phyloP scores from a whole-genome alignment of 495 filamentous ascomycete species.

The Xylaria palmicola region DNA sequence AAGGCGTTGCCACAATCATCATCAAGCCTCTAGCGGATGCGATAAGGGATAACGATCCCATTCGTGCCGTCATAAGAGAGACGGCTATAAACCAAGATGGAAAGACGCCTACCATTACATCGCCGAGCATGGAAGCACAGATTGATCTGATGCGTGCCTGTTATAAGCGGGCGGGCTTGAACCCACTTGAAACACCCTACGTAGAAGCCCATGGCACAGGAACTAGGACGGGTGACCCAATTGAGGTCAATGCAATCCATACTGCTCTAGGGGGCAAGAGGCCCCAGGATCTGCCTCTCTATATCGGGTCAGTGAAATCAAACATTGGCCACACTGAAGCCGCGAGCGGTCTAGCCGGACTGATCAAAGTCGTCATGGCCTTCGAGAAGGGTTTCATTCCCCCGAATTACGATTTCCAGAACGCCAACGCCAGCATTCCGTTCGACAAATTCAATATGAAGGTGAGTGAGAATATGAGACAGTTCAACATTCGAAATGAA shows the following conservation, averaged over 20 bases:
- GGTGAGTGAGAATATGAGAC: neutral
- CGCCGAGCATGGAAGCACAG: neutral
- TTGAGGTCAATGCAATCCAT: neutral
- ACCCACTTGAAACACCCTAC: neutral
- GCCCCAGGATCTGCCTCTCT: neutral
- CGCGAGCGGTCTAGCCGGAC: slow-evolving; percentile 42
- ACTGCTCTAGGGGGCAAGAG: neutral
- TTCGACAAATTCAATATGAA: slow-evolving; percentile 20
- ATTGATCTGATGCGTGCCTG: neutral
- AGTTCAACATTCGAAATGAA: too few species aligned
- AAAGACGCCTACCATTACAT: neutral
- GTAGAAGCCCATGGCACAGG: neutral
- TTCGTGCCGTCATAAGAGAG: neutral
- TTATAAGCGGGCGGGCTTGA: neutral
- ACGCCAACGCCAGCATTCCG: slow-evolving; percentile 46
- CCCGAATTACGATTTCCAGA: slow-evolving; percentile 39
- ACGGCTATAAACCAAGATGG: neutral
- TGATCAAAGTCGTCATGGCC: slow-evolving; percentile 48
- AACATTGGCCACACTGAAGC: slow-evolving; percentile 53
- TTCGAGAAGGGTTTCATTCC: slow-evolving; percentile 45
- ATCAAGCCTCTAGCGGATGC: neutral
- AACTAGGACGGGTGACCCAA: neutral
- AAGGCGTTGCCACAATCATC: neutral
- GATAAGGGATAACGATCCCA: neutral
- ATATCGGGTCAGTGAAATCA: slow-evolving; percentile 37